Evolutionary conservation across 2,329 filamentous ascomycete species (phyloP), one percentile per base, ranked within the genome.

Genomic region (Pleurostoma richardsiae): DNA sequence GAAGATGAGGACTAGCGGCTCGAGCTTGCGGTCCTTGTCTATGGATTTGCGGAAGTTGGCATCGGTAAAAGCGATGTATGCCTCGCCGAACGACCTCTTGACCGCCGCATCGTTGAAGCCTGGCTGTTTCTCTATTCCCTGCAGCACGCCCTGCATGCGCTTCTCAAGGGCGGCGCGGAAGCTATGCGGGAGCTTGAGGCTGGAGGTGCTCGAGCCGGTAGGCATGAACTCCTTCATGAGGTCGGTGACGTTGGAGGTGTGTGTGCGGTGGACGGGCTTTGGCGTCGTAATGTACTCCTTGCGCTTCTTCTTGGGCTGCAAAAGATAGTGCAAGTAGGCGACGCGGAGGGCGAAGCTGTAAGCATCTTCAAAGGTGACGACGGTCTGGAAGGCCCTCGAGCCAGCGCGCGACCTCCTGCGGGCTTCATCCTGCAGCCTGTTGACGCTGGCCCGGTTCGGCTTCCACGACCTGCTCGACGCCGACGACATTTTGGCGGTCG

Each of bases 1-100:
- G 74, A 99, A 97, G 53, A 97, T 96, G 56, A 99, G 77, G 44
- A 99, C 83, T 44, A 97, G 72, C 53, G 95, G 91, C 67, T 99
- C 94, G 27, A 95, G 85, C 60, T 92, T 85, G 52, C 92, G 82
- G 65, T 96, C 92, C 69, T 95, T 95, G 61, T 96, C 90, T 73
- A 96, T 90, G 49, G 84, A 86, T 70, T 90, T 95, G 55, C 89
- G 85, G 61, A 96, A 96, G 41, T 82, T 83, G 51, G 85, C 84
- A 52, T 95, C 89, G 56, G 92, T 96, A 64, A 99, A 88, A 47
- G 90, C 87, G 49, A 92, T 96, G 63, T 96, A 86, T 53, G 96
- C 96, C 54, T 90, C 88, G 46, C 90, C 94, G 70, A 99, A 99
- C 2, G 90, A 95, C 51, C 92, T 81, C 70, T 96, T 96, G 54